phyloP scores from a whole-genome alignment of 192 early-diverging fungal species.

The Spizellomyces sp. region DNA sequence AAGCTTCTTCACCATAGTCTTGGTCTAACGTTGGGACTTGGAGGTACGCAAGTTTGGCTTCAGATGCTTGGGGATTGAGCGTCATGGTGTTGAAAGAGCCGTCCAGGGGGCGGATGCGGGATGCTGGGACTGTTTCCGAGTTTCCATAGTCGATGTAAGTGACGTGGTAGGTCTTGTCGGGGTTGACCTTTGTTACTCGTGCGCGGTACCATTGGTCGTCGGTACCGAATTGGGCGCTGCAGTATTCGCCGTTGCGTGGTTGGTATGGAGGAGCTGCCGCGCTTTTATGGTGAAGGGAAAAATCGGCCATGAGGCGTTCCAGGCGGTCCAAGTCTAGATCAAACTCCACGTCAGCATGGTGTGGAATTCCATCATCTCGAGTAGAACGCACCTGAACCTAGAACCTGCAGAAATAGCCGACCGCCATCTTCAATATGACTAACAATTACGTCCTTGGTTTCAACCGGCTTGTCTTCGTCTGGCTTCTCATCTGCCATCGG shows the following conservation, averaged over 20 bases:
- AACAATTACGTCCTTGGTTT: slow-evolving; percentile 47
- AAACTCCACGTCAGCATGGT: slow-evolving; percentile 22
- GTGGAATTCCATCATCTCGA: not conserved
- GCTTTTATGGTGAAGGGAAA: slow-evolving; percentile 64
- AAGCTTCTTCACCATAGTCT: slow-evolving; percentile 80
- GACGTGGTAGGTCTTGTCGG: slow-evolving; percentile 67
- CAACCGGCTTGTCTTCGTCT: slow-evolving; percentile 34
- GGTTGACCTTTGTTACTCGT: slow-evolving; percentile 65
- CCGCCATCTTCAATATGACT: slow-evolving; percentile 52
- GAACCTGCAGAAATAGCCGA: slow-evolving; percentile 67
- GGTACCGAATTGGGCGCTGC: slow-evolving; percentile 83
- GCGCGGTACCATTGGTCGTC: slow-evolving; percentile 93
- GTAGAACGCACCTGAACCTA: slow-evolving; percentile 63
- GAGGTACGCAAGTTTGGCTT: slow-evolving; percentile 84
- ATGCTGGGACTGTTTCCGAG: slow-evolving; percentile 72
- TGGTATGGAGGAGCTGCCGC: slow-evolving; percentile 30
- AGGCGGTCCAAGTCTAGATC: slow-evolving; percentile 52
- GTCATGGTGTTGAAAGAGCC: slow-evolving; percentile 55
- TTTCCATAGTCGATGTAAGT: slow-evolving; percentile 96
- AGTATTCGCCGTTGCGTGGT: slow-evolving; percentile 71
- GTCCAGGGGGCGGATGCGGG: slow-evolving; percentile 77
- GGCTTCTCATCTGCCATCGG: slow-evolving; percentile 49
- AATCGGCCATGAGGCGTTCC: slow-evolving; percentile 82
- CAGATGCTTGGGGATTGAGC: slow-evolving; percentile 67
- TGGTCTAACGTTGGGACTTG: slow-evolving; percentile 58